A percentile compares a stretch with the other conserved stretches of the same genome.
phyloP scores from a whole-genome alignment of 1,139 yeast species.

The Schwanniomyces etchellsii region DNA sequence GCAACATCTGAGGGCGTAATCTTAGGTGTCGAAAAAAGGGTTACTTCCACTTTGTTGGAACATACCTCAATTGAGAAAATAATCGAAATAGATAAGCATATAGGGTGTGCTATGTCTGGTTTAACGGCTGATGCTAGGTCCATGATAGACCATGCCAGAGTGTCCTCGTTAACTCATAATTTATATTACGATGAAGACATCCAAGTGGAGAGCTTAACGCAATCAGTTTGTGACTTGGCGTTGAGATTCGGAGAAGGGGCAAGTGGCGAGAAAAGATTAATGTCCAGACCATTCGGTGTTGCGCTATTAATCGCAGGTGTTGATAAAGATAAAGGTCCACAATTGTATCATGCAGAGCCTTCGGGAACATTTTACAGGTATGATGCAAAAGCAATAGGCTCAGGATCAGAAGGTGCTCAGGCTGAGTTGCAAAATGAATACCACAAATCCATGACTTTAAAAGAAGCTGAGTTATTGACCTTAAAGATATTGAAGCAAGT shows the following conservation, averaged over 20 bases:
- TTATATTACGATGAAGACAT: slow-evolving; percentile 90
- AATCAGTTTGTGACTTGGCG: slow-evolving; percentile 95
- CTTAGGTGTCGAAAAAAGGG: slow-evolving; percentile 95
- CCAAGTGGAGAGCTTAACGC: slow-evolving; percentile 90
- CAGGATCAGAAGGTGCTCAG: slow-evolving; percentile 99
- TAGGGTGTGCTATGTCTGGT: slow-evolving; percentile 99
- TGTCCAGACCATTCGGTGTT: slow-evolving; percentile 99
- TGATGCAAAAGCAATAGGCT: slow-evolving; percentile 98
- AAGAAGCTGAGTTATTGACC: slow-evolving; percentile 88
- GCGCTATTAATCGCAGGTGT: slow-evolving; percentile 94
- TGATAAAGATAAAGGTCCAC: slow-evolving; percentile 92
- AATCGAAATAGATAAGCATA: slow-evolving; percentile 87
- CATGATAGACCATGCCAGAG: slow-evolving; percentile 98
- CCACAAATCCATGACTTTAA: slow-evolving; percentile 87
- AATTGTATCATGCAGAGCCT: slow-evolving; percentile 97
- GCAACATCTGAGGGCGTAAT: slow-evolving; percentile 96
- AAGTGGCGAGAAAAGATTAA: slow-evolving; percentile 90
- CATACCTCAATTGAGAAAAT: slow-evolving; percentile 93
- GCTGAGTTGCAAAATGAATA: slow-evolving; percentile 96
- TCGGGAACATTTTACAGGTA: slow-evolving; percentile 96
- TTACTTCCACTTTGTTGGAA: slow-evolving; percentile 86
- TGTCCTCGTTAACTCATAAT: slow-evolving; percentile 81
- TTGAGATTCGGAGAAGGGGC: slow-evolving; percentile 98
- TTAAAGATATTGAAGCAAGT: slow-evolving; percentile 93
- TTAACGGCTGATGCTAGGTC: slow-evolving; percentile 98